These are phyloP conservation scores for Aspergillus biplanus DNA, from an alignment of 495 filamentous ascomycete genomes.

Conservation along the genomic window DNA sequence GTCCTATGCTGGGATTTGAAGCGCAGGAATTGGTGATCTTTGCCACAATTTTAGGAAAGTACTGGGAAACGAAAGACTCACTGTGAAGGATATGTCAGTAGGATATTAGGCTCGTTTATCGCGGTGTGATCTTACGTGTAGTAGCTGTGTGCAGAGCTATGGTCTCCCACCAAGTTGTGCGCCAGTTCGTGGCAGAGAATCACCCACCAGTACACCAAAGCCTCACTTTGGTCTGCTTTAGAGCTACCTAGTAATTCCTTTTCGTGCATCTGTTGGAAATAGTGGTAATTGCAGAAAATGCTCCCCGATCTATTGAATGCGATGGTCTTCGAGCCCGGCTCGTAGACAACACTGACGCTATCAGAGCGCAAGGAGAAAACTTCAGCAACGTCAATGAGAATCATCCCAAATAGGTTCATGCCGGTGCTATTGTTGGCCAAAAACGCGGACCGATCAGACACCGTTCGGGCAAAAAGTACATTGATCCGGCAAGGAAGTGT, in stretches of 20 bases:
- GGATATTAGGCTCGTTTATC: not conserved
- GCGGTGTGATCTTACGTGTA: conserved; percentile 55
- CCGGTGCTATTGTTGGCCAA: conserved; percentile 60
- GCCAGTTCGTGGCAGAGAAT: conserved; percentile 91
- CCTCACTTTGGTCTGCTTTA: conserved; percentile 58
- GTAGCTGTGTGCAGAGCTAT: conserved; percentile 82
- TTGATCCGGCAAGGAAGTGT: conserved; percentile 71
- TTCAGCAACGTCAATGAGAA: conserved; percentile 69
- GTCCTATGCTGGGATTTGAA: not conserved
- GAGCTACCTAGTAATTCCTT: conserved; percentile 43
- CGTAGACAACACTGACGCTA: conserved; percentile 83
- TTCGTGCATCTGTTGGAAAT: conserved; percentile 79
- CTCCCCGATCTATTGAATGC: conserved; percentile 88
- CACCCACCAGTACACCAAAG: conserved; percentile 88
- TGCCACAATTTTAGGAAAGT: conserved; percentile 52
- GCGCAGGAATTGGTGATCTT: conserved; percentile 36
- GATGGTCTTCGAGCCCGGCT: conserved; percentile 76
- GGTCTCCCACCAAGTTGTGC: conserved; percentile 82
- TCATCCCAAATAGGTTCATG: conserved; percentile 69
- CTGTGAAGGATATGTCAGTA: conserved; percentile 27
- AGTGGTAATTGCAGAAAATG: conserved; percentile 92
- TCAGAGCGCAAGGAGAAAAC: conserved; percentile 68
- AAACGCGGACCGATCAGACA: conserved; percentile 59
- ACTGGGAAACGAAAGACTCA: conserved; percentile 55
- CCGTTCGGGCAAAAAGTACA: conserved; percentile 66